Base-by-base conservation (phyloP, 257 asterid species). In the Pogostemon cablin region DNA sequence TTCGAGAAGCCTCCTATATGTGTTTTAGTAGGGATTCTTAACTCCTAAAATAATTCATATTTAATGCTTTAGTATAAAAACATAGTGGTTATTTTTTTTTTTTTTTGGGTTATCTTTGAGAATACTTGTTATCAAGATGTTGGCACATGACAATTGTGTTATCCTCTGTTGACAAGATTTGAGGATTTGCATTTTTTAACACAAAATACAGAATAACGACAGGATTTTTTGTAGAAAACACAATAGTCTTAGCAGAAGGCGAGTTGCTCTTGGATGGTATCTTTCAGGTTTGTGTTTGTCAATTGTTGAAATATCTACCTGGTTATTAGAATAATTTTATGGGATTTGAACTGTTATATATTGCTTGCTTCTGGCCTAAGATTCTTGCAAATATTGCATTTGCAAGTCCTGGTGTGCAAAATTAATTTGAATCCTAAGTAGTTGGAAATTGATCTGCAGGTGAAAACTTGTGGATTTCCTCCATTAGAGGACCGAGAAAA, bases 211-310 rank as follows among this genome's bases (percentile, higher is more conserved):
- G 87, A 80, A 86, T 87, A 72, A 91, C 98, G 3, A 88, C 98
- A 77, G 98, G 98, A 55, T 87, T 89, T 75, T 91, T 95, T 81
- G 79, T 82, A 39, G 99, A 95, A 73, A 95, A 95, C 75, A 89
- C 98, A 2, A 79, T 91, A 50, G 89, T 95, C 75, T 69, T 95
- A 77, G 99, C 99, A 79, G 98, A 91, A 86, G 99, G 99, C 10
- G 95, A 89, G 80, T 83, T 95, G 99, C 93, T 81, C 62, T 64
- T 88, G 82, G 84, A 85, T 78, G 96, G 96, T 68, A 82, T 88
- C 65, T 95, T 95, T 71, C 86, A 88, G 99, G 98, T 90, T 66
- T 44, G 77, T 67, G 25, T 68, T 37, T 62, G 67, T 62, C 32
- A 25, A 25, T 25, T 25, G 32, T 25, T 25, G 32, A 25, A 15